phyloP scores from a whole-genome alignment of 2,329 filamentous ascomycete species.

The Diaporthe citri region DNA sequence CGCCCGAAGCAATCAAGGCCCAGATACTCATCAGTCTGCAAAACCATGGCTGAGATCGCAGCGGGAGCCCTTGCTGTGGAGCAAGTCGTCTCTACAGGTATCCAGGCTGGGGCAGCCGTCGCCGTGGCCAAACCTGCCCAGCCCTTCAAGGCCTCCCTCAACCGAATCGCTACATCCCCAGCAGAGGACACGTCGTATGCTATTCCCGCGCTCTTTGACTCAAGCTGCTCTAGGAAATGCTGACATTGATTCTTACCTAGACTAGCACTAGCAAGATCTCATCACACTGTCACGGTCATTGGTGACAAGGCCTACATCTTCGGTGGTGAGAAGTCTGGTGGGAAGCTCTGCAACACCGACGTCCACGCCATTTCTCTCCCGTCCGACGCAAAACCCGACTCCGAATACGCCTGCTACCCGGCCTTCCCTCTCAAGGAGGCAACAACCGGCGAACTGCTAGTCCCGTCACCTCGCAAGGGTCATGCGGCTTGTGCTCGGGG shows the following conservation, averaged over 20 bases:
- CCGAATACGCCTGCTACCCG: slow-evolving; percentile 51
- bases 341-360: slow-evolving; percentile 60
- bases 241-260: slow-evolving; percentile 40
- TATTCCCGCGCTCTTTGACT: too few relatives aligned
- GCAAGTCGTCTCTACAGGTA: slow-evolving; percentile 54
- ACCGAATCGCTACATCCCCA: slow-evolving; percentile 56
- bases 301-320: slow-evolving; percentile 68
- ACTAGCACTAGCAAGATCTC: slow-evolving; percentile 57
- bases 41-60: slow-evolving; percentile 53
- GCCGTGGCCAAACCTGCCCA: slow-evolving; percentile 64
- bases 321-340: slow-evolving; percentile 57
- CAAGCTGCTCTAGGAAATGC: neutral
- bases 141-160: slow-evolving; percentile 63
- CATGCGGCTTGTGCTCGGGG: slow-evolving; percentile 54
- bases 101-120: slow-evolving; percentile 56
- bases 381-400: slow-evolving; percentile 51
- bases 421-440: slow-evolving; percentile 47
- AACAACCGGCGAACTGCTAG: slow-evolving; percentile 46
- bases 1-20: neutral
- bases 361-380: slow-evolving; percentile 66
- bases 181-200: slow-evolving; percentile 48
- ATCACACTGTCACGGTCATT: slow-evolving; percentile 66
- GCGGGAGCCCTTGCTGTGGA: slow-evolving; percentile 55
- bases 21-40: neutral
- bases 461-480: slow-evolving; percentile 49